A percentile compares a stretch with the other conserved stretches of the same genome.
These are phyloP conservation scores for Sambucus nigra DNA, from an alignment of 129 eudicot species.

Conservation along the genomic window DNA sequence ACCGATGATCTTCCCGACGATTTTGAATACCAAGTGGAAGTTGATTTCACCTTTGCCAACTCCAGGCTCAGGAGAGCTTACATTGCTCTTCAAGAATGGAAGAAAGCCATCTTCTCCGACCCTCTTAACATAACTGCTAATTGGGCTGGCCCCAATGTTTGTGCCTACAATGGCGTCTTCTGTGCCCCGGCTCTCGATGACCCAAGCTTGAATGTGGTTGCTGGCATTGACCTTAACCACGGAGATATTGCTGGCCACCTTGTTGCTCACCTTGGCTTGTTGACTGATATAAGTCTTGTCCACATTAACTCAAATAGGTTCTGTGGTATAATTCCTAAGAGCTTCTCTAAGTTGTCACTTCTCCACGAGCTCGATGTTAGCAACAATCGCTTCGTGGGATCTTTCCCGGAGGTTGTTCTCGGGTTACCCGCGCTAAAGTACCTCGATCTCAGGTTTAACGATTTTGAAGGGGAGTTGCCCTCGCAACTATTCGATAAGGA, in stretches of 20 bases:
- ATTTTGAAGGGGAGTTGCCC: constrained; percentile 61
- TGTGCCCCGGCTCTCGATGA: constrained; percentile 53
- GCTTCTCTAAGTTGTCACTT: constrained; percentile 27
- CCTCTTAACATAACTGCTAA: constrained; percentile 36
- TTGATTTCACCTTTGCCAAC: constrained; percentile 31
- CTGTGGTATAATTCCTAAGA: constrained; percentile 52
- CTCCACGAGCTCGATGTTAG: constrained; percentile 65
- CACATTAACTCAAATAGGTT: constrained; percentile 73
- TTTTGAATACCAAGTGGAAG: constrained; percentile 18
- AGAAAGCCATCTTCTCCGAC: constrained; percentile 52
- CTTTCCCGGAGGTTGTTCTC: constrained; percentile 48
- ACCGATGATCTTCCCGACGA: constrained; percentile 11
- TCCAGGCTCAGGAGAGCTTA: constrained; percentile 47
- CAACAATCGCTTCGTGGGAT: constrained; percentile 65
- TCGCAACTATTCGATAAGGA: constrained; percentile 45
- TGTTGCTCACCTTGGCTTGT: constrained; percentile 40
- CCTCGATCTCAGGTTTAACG: constrained; percentile 59
- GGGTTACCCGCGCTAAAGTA: constrained; percentile 40
- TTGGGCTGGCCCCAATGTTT: constrained; percentile 73
- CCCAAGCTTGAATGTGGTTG: constrained; percentile 28
- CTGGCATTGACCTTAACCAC: constrained; percentile 68
- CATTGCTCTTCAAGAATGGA: constrained; percentile 62
- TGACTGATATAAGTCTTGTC: constrained; percentile 50
- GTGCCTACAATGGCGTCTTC: constrained; percentile 58
- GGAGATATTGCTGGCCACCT: constrained; percentile 68